Evolutionary conservation across 768 basidiomycete genomes (phyloP), one percentile per base, ranked within the genome.

Genomic region (Lactifluus volemus): DNA sequence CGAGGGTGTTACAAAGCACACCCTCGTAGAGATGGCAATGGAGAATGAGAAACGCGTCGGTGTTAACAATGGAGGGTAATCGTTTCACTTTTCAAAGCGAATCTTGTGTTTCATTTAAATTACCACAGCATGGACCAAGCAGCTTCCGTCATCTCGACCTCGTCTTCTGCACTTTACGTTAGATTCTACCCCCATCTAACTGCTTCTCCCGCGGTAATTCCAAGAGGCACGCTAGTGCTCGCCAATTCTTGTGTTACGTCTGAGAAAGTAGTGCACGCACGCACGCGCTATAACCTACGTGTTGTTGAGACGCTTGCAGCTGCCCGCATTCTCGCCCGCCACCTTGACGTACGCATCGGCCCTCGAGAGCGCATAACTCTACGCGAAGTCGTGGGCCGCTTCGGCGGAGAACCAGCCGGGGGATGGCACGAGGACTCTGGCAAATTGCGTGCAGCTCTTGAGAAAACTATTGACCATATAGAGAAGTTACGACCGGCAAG

Each of bases 271-370:
- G 78, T 84, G 57, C 84, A 83, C 39, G 88, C 90, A 1, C 88
- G 86, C 66, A 80, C 78, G 39, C 80, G 84, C 49, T 95, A 96
- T 76, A 96, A 97, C 69, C 78, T 95, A 15, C 89, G 91, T 38
- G 92, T 94, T 38, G 88, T 95, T n/a, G 93, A 97, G 72, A 89
- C 87, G 0, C 84, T 92, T 19, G 85, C 84, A 39, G 87, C 84
- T 1, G 90, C 93, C 0, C 80, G 88, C 29, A 76, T 92, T 5
- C 78, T 97, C 12, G 84, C 85, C 0, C 78, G 79, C 34, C 73
- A 75, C 41, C 79, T 94, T 25, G 79, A 77, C 1, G 62, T 89
- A 15, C 15, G 63, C 1, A 69, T 76, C 12, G 49, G 67, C 21
- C 71, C 74, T 12, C 73, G 70, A 41, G 81, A 84, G 70, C 82